A percentile compares a stretch with the other conserved stretches of the same genome.
Conservation (phyloP, 108 stramenopile genomes). For the Skeletonema marinoi region DNA sequence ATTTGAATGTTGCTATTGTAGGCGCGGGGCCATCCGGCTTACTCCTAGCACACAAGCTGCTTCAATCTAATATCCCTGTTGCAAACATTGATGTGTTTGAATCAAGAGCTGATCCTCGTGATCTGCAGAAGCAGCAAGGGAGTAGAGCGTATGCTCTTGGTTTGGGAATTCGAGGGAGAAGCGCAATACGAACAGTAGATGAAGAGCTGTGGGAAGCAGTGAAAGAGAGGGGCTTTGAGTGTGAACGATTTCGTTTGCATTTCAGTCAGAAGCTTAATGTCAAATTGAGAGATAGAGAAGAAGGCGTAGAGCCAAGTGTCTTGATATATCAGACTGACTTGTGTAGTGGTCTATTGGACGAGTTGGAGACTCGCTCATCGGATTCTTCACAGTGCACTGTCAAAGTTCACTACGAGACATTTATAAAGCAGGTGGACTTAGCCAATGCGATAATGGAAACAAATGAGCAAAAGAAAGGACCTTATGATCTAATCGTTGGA, state of each 20-base stretch:
- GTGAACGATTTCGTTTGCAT: constrained; percentile 73
- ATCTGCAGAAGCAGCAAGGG: not conserved
- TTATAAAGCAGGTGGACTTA: constrained; percentile 30
- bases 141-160: constrained; percentile 77
- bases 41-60: constrained; percentile 63
- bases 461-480: constrained; percentile 10
- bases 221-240: constrained; percentile 54
- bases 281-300: constrained; percentile 48
- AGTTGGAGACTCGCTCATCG: constrained; percentile 48
- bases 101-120: constrained; percentile 63
- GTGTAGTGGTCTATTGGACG: constrained; percentile 63
- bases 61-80: constrained; percentile 17
- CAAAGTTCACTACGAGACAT: constrained; percentile 37
- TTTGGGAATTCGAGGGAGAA: constrained; percentile 65
- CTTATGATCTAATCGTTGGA: constrained; percentile 71
- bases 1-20: constrained; percentile 17
- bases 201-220: constrained; percentile 61
- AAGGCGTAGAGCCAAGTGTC: constrained; percentile 60
- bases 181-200: constrained; percentile 62
- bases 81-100: constrained; percentile 58
- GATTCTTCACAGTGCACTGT: not conserved
- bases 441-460: not conserved
- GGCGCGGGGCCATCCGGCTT: constrained; percentile 70
- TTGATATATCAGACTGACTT: constrained; percentile 81
- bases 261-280: constrained; percentile 34